phyloP scores from a whole-genome alignment of 192 early-diverging fungal genomes.

The Coemansia sp. region DNA sequence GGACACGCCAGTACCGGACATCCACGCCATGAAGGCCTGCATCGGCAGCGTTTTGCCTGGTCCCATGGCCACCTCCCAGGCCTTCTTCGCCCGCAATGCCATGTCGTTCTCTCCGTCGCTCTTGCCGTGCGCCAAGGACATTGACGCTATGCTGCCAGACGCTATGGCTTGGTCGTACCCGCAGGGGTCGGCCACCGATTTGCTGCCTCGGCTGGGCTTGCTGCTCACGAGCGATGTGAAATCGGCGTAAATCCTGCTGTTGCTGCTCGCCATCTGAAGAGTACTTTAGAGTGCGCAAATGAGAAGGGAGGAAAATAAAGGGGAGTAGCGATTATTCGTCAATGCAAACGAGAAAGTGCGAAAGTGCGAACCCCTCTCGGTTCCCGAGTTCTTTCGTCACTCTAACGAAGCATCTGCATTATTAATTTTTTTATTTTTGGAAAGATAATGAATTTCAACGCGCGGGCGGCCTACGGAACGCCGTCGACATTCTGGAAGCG shows the following conservation, averaged over 20 bases:
- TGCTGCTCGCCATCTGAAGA: constrained; percentile 3
- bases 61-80: constrained; percentile 92
- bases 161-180: constrained; percentile 33
- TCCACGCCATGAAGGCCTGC: constrained; percentile 99
- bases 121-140: constrained; percentile 4
- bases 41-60: constrained; percentile 94
- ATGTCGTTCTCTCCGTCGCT: constrained; percentile 26
- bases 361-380: too few species aligned
- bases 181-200: constrained; percentile 20
- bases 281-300: neutral
- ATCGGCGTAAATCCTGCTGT: constrained; percentile 42
- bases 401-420: too few species aligned
- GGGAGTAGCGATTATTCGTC: too few species aligned
- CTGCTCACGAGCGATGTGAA: constrained; percentile 31
- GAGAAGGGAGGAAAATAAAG: neutral
- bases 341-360: too few species aligned
- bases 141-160: constrained; percentile 11
- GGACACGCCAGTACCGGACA: constrained; percentile 96
- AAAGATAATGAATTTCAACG: constrained; percentile 20
- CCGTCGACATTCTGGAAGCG: constrained; percentile 45
- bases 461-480: constrained; percentile 1
- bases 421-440: neutral
- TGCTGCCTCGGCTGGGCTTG: constrained; percentile 16
- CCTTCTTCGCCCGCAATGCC: constrained; percentile 73
- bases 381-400: too few species aligned